These are phyloP conservation scores for Fusarium acutatum DNA, from an alignment of 2,329 filamentous ascomycete genomes.

Conservation along the genomic window DNA sequence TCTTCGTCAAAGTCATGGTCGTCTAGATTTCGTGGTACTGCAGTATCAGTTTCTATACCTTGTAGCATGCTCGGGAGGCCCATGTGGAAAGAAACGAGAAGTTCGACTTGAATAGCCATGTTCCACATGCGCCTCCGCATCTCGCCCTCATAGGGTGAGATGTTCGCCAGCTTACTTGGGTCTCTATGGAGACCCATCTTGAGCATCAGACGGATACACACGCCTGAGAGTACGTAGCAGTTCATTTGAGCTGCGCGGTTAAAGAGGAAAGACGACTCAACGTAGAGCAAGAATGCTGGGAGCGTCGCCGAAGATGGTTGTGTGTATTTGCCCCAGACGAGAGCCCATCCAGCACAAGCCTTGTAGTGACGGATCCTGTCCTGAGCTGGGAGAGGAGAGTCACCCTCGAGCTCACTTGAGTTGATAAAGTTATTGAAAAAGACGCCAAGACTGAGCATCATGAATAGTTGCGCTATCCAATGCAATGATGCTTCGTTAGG, in stretches of 20 bases:
- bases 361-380: conserved; percentile 60
- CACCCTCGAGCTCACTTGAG: conserved; percentile 54
- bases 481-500: conserved; percentile 50
- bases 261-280: conserved; percentile 63
- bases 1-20: conserved; percentile 72
- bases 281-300: conserved; percentile 60
- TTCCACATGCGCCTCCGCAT: conserved; percentile 64
- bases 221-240: conserved; percentile 61
- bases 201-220: conserved; percentile 62
- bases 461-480: conserved; percentile 62
- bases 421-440: conserved; percentile 56
- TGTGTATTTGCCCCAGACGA: conserved; percentile 60
- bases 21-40: conserved; percentile 67
- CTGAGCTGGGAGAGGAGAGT: conserved; percentile 50
- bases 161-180: conserved; percentile 58
- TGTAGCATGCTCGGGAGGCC: conserved; percentile 73
- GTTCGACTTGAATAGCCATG: conserved; percentile 65
- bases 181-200: conserved; percentile 69
- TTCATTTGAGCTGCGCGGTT: conserved; percentile 61
- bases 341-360: conserved; percentile 59
- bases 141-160: conserved; percentile 62
- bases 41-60: conserved; percentile 69
- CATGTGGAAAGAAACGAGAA: conserved; percentile 72
- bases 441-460: conserved; percentile 54
- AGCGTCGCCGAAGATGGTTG: conserved; percentile 59